Conservation (phyloP, 768 basidiomycete species). For the Termitomyces sp. region DNA sequence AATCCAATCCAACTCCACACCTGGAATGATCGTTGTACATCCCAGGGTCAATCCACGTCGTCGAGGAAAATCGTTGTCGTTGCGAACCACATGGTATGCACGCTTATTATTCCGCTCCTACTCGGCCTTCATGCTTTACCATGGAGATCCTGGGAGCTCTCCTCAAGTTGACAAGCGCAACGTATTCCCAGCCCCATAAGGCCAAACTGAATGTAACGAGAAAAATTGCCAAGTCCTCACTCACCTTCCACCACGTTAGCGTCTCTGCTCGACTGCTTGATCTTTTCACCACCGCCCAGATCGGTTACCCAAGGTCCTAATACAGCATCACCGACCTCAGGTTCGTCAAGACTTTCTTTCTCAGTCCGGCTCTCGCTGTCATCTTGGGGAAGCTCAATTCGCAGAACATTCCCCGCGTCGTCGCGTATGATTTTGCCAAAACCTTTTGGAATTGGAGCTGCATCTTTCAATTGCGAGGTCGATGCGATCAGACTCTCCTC, state of each 20-base stretch:
- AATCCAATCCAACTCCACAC: constrained; percentile 5
- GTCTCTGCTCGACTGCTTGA: constrained; percentile 16
- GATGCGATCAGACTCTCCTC: constrained; percentile 10
- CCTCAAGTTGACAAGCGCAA: neutral
- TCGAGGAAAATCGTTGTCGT: constrained; percentile 2
- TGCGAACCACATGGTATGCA: constrained; percentile 1
- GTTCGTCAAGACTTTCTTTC: constrained; percentile 34
- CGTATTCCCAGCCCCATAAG: constrained; percentile 4
- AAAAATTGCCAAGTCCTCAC: neutral
- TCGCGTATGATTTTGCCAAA: constrained; percentile 83
- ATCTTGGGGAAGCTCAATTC: constrained; percentile 59
- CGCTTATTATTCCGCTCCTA: neutral
- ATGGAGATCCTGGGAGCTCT: neutral
- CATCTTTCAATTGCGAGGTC: constrained; percentile 12
- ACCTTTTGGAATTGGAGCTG: constrained; percentile 43
- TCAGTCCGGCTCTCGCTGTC: constrained; percentile 31
- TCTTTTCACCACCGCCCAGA: constrained; percentile 22
- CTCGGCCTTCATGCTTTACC: constrained; percentile 9
- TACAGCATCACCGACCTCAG: constrained; percentile 25
- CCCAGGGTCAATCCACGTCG: constrained; percentile 1
- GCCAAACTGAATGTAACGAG: constrained; percentile 12
- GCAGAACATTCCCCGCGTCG: constrained; percentile 65
- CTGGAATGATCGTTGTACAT: constrained; percentile 1
- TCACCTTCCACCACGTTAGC: constrained; percentile 32
- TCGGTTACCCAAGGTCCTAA: constrained; percentile 34